Percentiles rank a stretch among this genome's conserved stretches.
phyloP scores from a whole-genome alignment of 371 early-diverging fungal genomes.

The Parasitella parasitica region DNA sequence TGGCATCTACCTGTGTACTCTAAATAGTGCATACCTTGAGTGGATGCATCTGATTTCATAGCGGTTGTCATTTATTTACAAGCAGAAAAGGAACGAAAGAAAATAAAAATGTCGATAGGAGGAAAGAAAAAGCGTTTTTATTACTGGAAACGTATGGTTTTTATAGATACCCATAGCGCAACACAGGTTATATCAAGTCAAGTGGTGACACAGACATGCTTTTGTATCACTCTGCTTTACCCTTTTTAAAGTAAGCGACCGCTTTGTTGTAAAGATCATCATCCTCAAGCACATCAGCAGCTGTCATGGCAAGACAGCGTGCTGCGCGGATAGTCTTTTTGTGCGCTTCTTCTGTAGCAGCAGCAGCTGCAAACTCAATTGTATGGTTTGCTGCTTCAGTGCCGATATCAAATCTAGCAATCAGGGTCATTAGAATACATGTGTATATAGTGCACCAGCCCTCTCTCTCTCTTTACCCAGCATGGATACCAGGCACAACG shows the following conservation, averaged over 20 bases:
- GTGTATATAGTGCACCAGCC: too few species aligned
- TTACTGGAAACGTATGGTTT: too few species aligned
- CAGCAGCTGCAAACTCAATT: conserved; percentile 59
- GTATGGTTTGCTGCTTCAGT: conserved; percentile 25
- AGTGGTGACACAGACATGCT: background rate
- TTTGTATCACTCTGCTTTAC: conserved; percentile 14
- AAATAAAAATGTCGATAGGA: conserved; percentile 2
- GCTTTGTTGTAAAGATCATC: conserved; percentile 26
- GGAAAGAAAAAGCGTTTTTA: background rate
- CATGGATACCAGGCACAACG: conserved; percentile 28
- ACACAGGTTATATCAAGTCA: background rate
- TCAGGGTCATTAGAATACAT: too few species aligned
- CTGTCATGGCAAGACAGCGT: conserved; percentile 33
- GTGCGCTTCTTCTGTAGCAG: conserved; percentile 66
- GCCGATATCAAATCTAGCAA: conserved; percentile 21
- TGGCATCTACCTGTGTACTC: too few species aligned
- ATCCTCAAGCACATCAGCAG: conserved; percentile 34
- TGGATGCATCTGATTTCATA: background rate
- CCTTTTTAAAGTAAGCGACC: conserved; percentile 36
- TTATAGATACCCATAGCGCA: too few species aligned
- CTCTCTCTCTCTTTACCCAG: too few species aligned
- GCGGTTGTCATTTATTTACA: background rate
- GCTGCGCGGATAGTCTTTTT: conserved; percentile 55
- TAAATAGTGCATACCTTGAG: background rate
- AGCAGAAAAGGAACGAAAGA: background rate